Evolutionary conservation across 2,329 filamentous ascomycete genomes (phyloP).

Genomic region (Ophiognomonia clavigignenti-juglandacearum): DNA sequence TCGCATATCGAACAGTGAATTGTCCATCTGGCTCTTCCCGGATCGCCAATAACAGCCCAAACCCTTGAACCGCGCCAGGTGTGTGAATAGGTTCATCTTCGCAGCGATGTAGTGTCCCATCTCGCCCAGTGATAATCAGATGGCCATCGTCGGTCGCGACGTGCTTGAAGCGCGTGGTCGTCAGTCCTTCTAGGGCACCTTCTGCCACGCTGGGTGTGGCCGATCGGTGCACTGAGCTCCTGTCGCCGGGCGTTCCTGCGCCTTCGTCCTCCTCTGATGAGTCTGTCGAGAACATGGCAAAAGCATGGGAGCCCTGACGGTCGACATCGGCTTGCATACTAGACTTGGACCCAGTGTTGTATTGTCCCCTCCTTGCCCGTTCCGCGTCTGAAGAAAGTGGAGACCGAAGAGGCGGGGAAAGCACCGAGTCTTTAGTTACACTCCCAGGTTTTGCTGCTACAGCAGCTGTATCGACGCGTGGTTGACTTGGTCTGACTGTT

Average conservation of each 20-base stretch:
- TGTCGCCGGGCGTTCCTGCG: constrained; percentile 17
- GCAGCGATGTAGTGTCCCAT: constrained; percentile 70
- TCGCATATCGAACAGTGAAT: constrained; percentile 67
- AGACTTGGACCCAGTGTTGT: constrained; percentile 34
- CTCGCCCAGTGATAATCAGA: constrained; percentile 74
- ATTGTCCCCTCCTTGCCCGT: constrained; percentile 28
- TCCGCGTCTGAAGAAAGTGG: constrained; percentile 15
- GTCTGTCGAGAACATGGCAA: constrained; percentile 23
- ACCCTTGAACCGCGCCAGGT: constrained; percentile 75
- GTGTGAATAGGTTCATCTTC: constrained; percentile 91
- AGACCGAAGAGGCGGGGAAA: constrained; percentile 8
- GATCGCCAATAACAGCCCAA: constrained; percentile 72
- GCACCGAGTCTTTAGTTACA: constrained; percentile 11
- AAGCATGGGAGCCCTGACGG: constrained; percentile 31
- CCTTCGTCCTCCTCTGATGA: constrained; percentile 25
- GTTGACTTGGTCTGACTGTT: constrained; percentile 21
- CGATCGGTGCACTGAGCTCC: constrained; percentile 8
- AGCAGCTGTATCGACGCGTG: constrained; percentile 25
- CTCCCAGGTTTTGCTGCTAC: constrained; percentile 18
- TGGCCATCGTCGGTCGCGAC: constrained; percentile 72
- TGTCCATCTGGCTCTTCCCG: constrained; percentile 65
- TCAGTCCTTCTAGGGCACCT: constrained; percentile 28
- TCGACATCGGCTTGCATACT: constrained; percentile 41
- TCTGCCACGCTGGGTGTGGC: constrained; percentile 1
- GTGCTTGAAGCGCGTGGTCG: constrained; percentile 76